These are phyloP conservation scores for Leucocoprinus leucothites DNA, from an alignment of 768 basidiomycete species.

Conservation along the genomic window DNA sequence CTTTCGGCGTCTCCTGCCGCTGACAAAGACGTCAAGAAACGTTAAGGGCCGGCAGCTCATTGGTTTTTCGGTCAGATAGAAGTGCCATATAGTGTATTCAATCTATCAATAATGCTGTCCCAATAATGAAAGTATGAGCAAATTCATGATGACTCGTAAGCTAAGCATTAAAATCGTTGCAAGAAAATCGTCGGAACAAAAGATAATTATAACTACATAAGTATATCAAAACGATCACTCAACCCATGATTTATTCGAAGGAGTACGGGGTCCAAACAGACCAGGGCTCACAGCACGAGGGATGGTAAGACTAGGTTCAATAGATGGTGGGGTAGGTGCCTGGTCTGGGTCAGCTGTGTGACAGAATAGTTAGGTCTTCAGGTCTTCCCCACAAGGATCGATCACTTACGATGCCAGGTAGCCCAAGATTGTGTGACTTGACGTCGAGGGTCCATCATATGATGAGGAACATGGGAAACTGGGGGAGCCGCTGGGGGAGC, in stretches of 20 bases:
- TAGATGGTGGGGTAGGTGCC: constrained; percentile 58
- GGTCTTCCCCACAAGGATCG: neutral
- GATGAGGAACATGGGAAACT: constrained; percentile 27
- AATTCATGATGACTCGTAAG: neutral
- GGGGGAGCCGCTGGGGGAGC: constrained; percentile 34
- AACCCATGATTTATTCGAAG: constrained; percentile 8
- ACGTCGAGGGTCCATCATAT: constrained; percentile 37
- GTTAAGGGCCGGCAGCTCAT: no score
- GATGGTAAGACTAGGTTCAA: constrained; percentile 57
- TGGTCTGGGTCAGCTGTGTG: constrained; percentile 53
- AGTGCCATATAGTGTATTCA: no score
- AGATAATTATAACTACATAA: neutral
- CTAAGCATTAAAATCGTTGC: neutral
- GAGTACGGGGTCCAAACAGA: constrained; percentile 72
- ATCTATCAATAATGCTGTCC: no score
- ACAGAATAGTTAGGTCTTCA: neutral
- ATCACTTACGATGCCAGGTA: constrained; percentile 63
- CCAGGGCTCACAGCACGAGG: constrained; percentile 60
- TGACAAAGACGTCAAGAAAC: no score
- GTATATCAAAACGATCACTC: neutral
- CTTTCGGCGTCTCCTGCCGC: no score
- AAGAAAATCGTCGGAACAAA: neutral
- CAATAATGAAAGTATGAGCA: neutral
- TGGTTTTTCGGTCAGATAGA: no score
- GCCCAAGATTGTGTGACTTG: constrained; percentile 50